Evolutionary conservation across 1,139 yeast species (phyloP).

Genomic region (Eremothecium sinecaudum): DNA sequence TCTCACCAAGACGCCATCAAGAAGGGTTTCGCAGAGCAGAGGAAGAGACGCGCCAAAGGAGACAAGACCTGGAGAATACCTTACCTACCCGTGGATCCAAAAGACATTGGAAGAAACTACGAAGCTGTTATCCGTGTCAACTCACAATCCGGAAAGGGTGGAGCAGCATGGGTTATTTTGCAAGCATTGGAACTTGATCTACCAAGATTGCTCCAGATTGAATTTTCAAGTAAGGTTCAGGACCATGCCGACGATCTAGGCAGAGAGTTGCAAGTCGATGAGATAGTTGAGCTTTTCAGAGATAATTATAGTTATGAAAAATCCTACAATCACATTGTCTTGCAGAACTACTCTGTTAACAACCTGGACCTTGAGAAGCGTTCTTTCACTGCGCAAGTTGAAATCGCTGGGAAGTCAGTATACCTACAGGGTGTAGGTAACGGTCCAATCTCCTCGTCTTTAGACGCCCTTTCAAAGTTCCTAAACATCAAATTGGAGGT

Average conservation of each 20-base stretch:
- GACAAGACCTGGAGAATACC: slow-evolving; percentile 69
- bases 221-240: slow-evolving; percentile 80
- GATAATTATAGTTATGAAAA: slow-evolving; percentile 56
- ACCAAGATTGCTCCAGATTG: slow-evolving; percentile 86
- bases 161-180: slow-evolving; percentile 94
- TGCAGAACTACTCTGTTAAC: slow-evolving; percentile 43
- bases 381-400: slow-evolving; percentile 41
- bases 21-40: slow-evolving; percentile 73
- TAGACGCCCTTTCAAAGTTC: slow-evolving; percentile 59
- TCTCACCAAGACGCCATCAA: slow-evolving; percentile 98
- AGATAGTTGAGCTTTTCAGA: slow-evolving; percentile 69
- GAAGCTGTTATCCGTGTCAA: slow-evolving; percentile 97
- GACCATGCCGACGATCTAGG: slow-evolving; percentile 71
- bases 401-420: slow-evolving; percentile 39
- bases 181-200: slow-evolving; percentile 82
- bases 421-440: slow-evolving; percentile 69
- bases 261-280: slow-evolving; percentile 70
- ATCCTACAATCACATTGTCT: slow-evolving; percentile 31
- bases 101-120: slow-evolving; percentile 91
- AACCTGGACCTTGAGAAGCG: slow-evolving; percentile 38
- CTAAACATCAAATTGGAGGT: slow-evolving; percentile 60
- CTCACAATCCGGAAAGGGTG: slow-evolving; percentile 97
- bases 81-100: slow-evolving; percentile 91
- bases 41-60: slow-evolving; percentile 39
- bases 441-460: slow-evolving; percentile 90